These are phyloP conservation scores for Begonia masoniana DNA, from an alignment of 306 rosid genomes.

Conservation along the genomic window DNA sequence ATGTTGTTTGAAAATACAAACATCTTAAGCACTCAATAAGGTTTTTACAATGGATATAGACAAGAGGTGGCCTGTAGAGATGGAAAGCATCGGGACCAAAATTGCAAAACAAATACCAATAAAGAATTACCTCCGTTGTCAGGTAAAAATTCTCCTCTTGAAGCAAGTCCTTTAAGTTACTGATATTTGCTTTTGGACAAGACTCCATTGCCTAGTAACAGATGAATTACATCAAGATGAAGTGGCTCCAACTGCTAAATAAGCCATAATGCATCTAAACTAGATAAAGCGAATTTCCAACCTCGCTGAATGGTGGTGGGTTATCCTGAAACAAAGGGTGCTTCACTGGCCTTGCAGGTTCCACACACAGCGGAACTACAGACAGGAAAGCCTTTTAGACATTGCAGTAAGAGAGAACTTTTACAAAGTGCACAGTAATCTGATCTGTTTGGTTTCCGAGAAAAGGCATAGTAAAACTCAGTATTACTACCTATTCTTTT, in stretches of 20 bases:
- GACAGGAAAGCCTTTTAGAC: too few species aligned
- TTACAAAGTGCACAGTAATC: too few species aligned
- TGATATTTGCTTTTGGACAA: constrained; percentile 39
- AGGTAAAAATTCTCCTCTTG: constrained; percentile 63
- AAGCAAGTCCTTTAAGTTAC: constrained; percentile 35
- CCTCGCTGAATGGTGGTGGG: constrained; percentile 34
- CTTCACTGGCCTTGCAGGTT: constrained; percentile 37
- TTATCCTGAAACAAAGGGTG: constrained; percentile 36
- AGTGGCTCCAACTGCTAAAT: background rate
- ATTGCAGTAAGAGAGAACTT: too few species aligned
- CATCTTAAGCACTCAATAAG: too few species aligned
- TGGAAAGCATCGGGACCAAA: too few species aligned
- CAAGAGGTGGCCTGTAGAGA: too few species aligned
- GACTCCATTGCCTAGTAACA: constrained; percentile 37
- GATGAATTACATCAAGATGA: constrained; percentile 5
- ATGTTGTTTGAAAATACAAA: too few species aligned
- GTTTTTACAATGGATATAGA: too few species aligned
- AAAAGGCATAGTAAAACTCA: too few species aligned
- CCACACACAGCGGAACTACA: constrained; percentile 46
- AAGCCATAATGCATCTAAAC: background rate
- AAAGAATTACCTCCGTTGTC: constrained; percentile 41
- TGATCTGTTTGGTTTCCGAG: too few species aligned
- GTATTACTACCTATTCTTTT: too few species aligned
- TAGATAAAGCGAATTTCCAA: constrained; percentile 9
- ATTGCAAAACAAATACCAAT: too few species aligned